phyloP scores from a whole-genome alignment of 225 moss, liverwort and hornwort species.

The Bryoerythrophyllum caledonicum region DNA sequence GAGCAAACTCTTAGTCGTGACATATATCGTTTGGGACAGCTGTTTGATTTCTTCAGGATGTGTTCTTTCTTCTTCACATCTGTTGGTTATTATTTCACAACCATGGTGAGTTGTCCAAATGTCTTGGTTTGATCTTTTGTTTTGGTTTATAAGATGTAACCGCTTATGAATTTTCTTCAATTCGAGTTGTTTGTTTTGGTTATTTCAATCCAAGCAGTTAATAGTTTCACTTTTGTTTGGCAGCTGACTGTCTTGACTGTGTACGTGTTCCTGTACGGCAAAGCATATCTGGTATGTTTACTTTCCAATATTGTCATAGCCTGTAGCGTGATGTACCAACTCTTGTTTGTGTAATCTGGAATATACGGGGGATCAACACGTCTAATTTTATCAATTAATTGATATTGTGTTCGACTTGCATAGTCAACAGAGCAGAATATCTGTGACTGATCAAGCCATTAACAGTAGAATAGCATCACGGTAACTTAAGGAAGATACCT shows the following conservation, averaged over 20 bases:
- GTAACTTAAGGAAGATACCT: neutral
- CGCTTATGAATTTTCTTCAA: slow-evolving; percentile 9
- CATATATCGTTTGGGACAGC: slow-evolving; percentile 62
- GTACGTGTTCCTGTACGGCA: slow-evolving; percentile 68
- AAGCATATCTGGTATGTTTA: slow-evolving; percentile 61
- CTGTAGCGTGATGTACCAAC: neutral
- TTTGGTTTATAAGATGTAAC: slow-evolving; percentile 2
- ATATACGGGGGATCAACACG: neutral
- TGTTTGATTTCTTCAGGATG: slow-evolving; percentile 75
- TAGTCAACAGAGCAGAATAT: neutral
- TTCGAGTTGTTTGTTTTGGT: slow-evolving; percentile 7
- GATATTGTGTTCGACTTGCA: neutral
- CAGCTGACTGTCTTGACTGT: slow-evolving; percentile 67
- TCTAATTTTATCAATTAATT: neutral
- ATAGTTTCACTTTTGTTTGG: slow-evolving; percentile 17
- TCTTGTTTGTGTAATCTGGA: slow-evolving; percentile 6
- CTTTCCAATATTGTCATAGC: neutral
- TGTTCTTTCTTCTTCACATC: slow-evolving; percentile 67
- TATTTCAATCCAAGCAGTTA: slow-evolving; percentile 6
- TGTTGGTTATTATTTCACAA: slow-evolving; percentile 66
- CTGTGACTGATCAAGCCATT: slow-evolving; percentile 1
- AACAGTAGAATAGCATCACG: neutral
- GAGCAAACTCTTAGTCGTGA: slow-evolving; percentile 71
- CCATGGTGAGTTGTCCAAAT: slow-evolving; percentile 44
- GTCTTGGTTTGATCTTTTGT: neutral